Percentiles rank a stretch among this genome's conserved stretches.
Conservation (phyloP, 371 early-diverging fungal species). For the Mucor indicus region DNA sequence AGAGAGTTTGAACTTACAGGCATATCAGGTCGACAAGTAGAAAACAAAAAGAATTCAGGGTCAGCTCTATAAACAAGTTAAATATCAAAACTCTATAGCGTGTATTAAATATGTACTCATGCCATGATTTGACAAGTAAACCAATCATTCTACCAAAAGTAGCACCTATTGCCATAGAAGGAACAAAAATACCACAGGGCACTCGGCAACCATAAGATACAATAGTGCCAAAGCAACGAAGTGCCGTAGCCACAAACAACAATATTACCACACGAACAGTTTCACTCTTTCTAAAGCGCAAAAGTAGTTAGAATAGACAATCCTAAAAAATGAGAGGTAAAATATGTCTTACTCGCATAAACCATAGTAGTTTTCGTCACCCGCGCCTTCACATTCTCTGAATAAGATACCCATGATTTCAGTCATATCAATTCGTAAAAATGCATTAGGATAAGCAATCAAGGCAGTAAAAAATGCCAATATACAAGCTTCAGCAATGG, state of each 20-base stretch:
- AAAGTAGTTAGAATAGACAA: neutral
- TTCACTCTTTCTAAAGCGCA: constrained; percentile 8
- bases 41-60: constrained; percentile 71
- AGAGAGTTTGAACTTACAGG: constrained; percentile 37
- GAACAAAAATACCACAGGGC: constrained; percentile 94
- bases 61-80: constrained; percentile 34
- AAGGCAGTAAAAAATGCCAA: constrained; percentile 74
- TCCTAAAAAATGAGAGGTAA: too few relatives aligned
- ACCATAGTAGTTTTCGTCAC: constrained; percentile 57
- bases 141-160: constrained; percentile 91
- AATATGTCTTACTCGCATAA: constrained; percentile 70
- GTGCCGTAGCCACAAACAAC: constrained; percentile 61
- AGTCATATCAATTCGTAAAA: constrained; percentile 81
- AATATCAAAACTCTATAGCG: neutral
- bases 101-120: constrained; percentile 24
- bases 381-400: constrained; percentile 73
- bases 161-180: constrained; percentile 95
- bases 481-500: constrained; percentile 71
- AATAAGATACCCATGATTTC: constrained; percentile 84
- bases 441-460: constrained; percentile 77
- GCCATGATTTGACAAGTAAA: constrained; percentile 68
- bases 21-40: constrained; percentile 75
- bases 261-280: constrained; percentile 48
- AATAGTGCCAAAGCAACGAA: constrained; percentile 66
- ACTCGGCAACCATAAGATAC: constrained; percentile 79